A percentile compares a stretch with the other conserved stretches of the same genome.
phyloP scores from a whole-genome alignment of 2,329 filamentous ascomycete genomes.

The Hortaea werneckii region DNA sequence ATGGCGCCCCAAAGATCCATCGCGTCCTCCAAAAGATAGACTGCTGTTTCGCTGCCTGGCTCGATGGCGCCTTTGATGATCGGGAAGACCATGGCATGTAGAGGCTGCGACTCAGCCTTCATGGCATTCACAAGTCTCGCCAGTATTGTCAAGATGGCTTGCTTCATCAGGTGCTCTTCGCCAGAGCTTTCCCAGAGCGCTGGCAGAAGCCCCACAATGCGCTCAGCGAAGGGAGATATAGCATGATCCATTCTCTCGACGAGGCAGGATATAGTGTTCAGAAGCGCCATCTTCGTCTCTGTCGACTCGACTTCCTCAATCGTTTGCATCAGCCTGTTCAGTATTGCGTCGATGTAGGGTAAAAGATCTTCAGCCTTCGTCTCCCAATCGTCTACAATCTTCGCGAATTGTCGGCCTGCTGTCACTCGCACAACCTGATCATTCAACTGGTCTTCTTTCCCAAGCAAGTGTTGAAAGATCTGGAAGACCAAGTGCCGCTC shows the following conservation, averaged over 20 bases:
- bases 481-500: constrained; percentile 67
- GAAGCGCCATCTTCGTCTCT: constrained; percentile 84
- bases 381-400: constrained; percentile 72
- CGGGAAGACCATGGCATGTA: constrained; percentile 71
- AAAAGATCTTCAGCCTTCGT: constrained; percentile 66
- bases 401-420: constrained; percentile 72
- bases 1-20: constrained; percentile 81
- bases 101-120: constrained; percentile 64
- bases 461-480: constrained; percentile 78
- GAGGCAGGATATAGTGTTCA: constrained; percentile 74
- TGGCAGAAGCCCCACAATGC: constrained; percentile 71
- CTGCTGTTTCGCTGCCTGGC: constrained; percentile 58
- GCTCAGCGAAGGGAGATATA: constrained; percentile 59
- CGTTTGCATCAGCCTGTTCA: constrained; percentile 65
- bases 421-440: constrained; percentile 89
- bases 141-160: constrained; percentile 79
- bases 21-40: constrained; percentile 84
- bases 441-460: constrained; percentile 64
- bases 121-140: constrained; percentile 78
- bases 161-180: constrained; percentile 86
- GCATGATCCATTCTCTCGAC: constrained; percentile 73
- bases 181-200: constrained; percentile 75
- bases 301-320: constrained; percentile 69
- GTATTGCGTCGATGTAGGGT: constrained; percentile 63
- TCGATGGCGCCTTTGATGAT: constrained; percentile 73